These are phyloP conservation scores for Botryosphaeria dothidea DNA, from an alignment of 2,329 filamentous ascomycete genomes.

Conservation along the genomic window DNA sequence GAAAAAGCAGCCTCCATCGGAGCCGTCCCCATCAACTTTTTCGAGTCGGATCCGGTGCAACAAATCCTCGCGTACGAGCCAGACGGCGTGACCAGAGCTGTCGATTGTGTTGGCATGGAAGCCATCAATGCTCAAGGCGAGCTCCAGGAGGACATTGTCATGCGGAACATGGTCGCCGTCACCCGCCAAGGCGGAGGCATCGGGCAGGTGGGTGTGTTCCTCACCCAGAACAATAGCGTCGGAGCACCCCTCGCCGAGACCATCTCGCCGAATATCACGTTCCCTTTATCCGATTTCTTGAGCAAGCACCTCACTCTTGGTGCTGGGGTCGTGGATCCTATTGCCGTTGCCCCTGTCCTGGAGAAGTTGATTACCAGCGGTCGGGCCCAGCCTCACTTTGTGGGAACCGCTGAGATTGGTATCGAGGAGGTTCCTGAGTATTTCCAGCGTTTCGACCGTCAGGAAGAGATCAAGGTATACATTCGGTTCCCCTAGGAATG, in stretches of 20 bases:
- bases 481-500: no score
- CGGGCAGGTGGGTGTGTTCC: slow-evolving; percentile 29
- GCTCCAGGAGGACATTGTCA: slow-evolving; percentile 24
- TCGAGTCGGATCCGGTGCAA: slow-evolving; percentile 20
- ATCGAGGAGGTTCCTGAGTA: slow-evolving; percentile 26
- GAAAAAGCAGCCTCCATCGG: slow-evolving; percentile 21
- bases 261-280: slow-evolving; percentile 9
- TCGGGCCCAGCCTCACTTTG: no score
- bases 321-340: slow-evolving; percentile 22
- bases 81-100: slow-evolving; percentile 20
- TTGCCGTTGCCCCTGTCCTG: no score
- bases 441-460: slow-evolving; percentile 1
- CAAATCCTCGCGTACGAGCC: slow-evolving; percentile 23
- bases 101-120: slow-evolving; percentile 22
- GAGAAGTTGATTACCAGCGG: no score
- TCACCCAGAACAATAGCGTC: background rate
- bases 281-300: slow-evolving; percentile 22
- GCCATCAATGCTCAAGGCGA: slow-evolving; percentile 25
- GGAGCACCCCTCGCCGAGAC: background rate
- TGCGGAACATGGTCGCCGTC: slow-evolving; percentile 31
- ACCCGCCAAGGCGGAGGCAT: slow-evolving; percentile 32
- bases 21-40: slow-evolving; percentile 24
- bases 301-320: slow-evolving; percentile 19
- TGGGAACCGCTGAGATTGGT: slow-evolving; percentile 22
- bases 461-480: no score